Evolutionary conservation across 2,329 filamentous ascomycete species (phyloP).

Genomic region (Catunica adiposa): DNA sequence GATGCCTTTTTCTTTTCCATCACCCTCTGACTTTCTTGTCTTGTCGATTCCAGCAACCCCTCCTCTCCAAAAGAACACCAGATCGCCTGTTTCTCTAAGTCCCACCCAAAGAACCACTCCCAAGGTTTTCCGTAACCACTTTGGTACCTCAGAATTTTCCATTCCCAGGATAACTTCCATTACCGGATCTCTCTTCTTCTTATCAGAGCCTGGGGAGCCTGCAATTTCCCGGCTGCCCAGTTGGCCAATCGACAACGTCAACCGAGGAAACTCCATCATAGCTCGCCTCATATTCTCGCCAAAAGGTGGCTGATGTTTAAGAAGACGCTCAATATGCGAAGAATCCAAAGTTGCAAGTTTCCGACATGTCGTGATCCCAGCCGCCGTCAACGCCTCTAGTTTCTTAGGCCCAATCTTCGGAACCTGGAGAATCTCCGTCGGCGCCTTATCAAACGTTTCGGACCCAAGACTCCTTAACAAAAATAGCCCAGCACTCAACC

Average conservation of each 20-base stretch:
- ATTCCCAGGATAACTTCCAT: slow-evolving; percentile 55
- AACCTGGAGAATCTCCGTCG: slow-evolving; percentile 69
- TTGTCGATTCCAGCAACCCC: slow-evolving; percentile 49
- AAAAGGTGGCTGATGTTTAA: slow-evolving; percentile 70
- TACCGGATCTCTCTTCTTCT: background rate
- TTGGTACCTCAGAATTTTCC: slow-evolving; percentile 43
- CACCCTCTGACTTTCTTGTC: background rate
- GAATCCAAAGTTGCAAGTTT: slow-evolving; percentile 51
- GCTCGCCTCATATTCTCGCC: slow-evolving; percentile 51
- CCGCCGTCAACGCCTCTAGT: slow-evolving; percentile 55
- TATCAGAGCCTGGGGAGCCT: background rate
- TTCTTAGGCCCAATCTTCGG: slow-evolving; percentile 58
- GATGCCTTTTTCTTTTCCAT: background rate
- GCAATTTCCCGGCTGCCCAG: background rate
- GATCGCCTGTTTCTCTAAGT: slow-evolving; percentile 28
- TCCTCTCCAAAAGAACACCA: slow-evolving; percentile 51
- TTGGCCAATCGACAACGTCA: slow-evolving; percentile 25
- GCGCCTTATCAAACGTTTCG: slow-evolving; percentile 63
- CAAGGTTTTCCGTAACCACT: slow-evolving; percentile 48
- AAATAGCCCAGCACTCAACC: slow-evolving; percentile 54
- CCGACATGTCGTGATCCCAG: slow-evolving; percentile 55
- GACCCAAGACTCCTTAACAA: slow-evolving; percentile 62
- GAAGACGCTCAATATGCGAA: slow-evolving; percentile 56
- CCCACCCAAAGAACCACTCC: slow-evolving; percentile 36
- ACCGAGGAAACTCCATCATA: slow-evolving; percentile 51